These are phyloP conservation scores for Pseudomonodictys pantanalensis DNA, from an alignment of 495 filamentous ascomycete genomes.

Conservation along the genomic window DNA sequence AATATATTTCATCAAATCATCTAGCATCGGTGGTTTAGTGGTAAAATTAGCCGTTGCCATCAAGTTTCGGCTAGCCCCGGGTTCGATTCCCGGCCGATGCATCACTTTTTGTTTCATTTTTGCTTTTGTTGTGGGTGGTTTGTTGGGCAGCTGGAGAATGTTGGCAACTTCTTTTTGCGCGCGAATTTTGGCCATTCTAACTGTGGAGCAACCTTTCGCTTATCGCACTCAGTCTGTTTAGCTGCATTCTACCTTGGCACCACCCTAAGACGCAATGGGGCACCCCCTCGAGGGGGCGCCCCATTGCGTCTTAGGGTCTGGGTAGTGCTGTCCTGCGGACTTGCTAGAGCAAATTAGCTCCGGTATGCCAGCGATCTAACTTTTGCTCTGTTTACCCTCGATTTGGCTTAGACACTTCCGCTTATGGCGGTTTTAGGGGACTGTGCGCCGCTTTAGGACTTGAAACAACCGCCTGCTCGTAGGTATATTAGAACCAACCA, in stretches of 20 bases:
- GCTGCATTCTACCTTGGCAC: too few relatives aligned
- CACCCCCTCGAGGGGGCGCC: too few relatives aligned
- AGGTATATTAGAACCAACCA: too few relatives aligned
- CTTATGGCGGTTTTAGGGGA: neutral
- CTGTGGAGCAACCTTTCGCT: too few relatives aligned
- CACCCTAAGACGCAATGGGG: too few relatives aligned
- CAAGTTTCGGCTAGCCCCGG: neutral
- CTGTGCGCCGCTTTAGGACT: neutral
- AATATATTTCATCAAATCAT: neutral
- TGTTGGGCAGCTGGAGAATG: too few relatives aligned
- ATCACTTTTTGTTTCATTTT: neutral
- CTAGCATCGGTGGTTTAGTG: neutral
- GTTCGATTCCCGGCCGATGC: neutral
- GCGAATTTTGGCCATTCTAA: too few relatives aligned
- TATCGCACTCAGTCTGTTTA: too few relatives aligned
- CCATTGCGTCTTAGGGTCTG: too few relatives aligned
- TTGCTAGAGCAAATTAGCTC: conserved; percentile 15
- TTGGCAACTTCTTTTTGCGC: too few relatives aligned
- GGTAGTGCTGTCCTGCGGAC: neutral
- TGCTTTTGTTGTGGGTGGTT: too few relatives aligned
- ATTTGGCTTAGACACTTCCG: neutral
- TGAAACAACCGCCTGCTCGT: neutral
- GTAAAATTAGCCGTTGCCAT: neutral
- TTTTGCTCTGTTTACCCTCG: neutral
- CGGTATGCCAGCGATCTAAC: neutral